These are phyloP conservation scores for Medicago truncatula DNA, from an alignment of 306 rosid species.

Conservation along the genomic window MtrunA17r5.0-ANR NC_053048.1:49952501-49953000, in stretches of 20 bases:
- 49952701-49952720: too few species aligned
- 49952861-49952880: constrained; percentile 45
- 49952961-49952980: constrained; percentile 24
- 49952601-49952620: constrained; percentile 37
- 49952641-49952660: constrained; percentile 10
- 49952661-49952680: too few species aligned
- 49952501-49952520: constrained; percentile 39
- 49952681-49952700: too few species aligned
- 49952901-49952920: constrained; percentile 30
- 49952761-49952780: too few species aligned
- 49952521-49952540: constrained; percentile 36
- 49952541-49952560: background rate
- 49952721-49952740: too few species aligned
- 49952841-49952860: constrained; percentile 49
- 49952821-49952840: constrained; percentile 34
- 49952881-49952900: constrained; percentile 48
- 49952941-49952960: background rate
- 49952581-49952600: constrained; percentile 33
- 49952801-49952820: constrained; percentile 29
- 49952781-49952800: background rate
- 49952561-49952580: constrained; percentile 37
- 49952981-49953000: constrained; percentile 2
- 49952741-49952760: too few species aligned
- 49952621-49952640: constrained; percentile 40
- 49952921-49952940: background rate